A percentile compares a stretch with the other conserved stretches of the same genome.
Conservation (phyloP, 129 eudicot genomes). For the Rutidosis leptorrhynchoides region DNA sequence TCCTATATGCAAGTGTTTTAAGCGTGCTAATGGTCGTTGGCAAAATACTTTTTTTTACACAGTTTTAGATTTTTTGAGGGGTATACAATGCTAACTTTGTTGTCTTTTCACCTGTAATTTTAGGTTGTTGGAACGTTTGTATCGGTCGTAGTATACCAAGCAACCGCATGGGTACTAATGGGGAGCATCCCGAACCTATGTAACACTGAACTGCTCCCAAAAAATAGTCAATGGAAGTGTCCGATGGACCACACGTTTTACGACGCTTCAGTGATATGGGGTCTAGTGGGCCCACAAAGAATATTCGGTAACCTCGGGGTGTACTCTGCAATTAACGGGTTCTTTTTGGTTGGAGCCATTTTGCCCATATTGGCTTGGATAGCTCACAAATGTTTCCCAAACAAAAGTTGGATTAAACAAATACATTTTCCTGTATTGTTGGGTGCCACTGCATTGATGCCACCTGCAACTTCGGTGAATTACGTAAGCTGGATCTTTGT, state of each 20-base stretch:
- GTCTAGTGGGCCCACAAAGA: constrained; percentile 68
- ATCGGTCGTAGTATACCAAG: constrained; percentile 43
- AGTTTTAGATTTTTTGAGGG: no score
- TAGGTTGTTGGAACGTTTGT: constrained; percentile 54
- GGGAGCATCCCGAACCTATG: constrained; percentile 50
- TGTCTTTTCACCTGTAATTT: not conserved
- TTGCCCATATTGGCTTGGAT: constrained; percentile 54
- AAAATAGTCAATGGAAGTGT: constrained; percentile 57
- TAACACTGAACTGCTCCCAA: constrained; percentile 38
- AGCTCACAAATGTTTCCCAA: constrained; percentile 47
- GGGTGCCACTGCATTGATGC: constrained; percentile 53
- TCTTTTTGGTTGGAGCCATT: constrained; percentile 57
- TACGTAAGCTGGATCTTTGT: constrained; percentile 56
- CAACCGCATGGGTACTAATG: constrained; percentile 71
- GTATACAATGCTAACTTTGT: not conserved
- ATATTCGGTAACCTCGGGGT: constrained; percentile 64
- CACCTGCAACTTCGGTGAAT: constrained; percentile 67
- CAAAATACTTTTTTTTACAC: no score
- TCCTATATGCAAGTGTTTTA: no score
- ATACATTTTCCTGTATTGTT: constrained; percentile 55
- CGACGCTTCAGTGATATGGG: constrained; percentile 66
- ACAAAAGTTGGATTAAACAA: constrained; percentile 41
- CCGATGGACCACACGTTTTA: constrained; percentile 58
- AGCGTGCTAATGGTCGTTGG: no score
- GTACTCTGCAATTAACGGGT: constrained; percentile 51